Conservation (phyloP, 2,329 filamentous ascomycete species). For the Penicillium vulpinum region DNA sequence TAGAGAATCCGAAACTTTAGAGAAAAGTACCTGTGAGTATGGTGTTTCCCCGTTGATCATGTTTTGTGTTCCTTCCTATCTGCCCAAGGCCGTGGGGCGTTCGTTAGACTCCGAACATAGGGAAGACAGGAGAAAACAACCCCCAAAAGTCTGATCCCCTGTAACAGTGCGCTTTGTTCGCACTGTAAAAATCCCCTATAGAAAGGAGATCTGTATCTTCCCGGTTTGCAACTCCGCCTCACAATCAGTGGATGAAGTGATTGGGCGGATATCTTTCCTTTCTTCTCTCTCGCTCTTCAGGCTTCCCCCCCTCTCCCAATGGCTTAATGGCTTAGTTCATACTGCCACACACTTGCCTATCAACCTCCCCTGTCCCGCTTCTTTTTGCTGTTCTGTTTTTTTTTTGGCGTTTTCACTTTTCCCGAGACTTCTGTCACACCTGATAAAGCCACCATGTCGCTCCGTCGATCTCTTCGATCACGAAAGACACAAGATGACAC, state of each 20-base stretch:
- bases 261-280: conserved; percentile 9
- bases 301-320: not conserved
- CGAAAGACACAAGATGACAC: conserved; percentile 31
- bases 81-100: not conserved
- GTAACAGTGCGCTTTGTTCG: conserved; percentile 29
- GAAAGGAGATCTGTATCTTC: conserved; percentile 31
- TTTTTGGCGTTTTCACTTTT: not conserved
- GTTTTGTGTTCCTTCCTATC: not conserved
- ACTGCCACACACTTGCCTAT: conserved; percentile 18
- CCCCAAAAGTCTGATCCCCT: conserved; percentile 14
- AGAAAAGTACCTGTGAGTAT: conserved; percentile 24
- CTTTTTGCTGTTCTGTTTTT: conserved; percentile 1
- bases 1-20: conserved; percentile 15
- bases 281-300: conserved; percentile 6
- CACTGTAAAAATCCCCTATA: conserved; percentile 22
- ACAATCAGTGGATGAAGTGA: conserved; percentile 11
- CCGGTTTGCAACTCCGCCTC: conserved; percentile 29
- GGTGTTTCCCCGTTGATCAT: not conserved
- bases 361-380: conserved; percentile 5
- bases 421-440: not conserved
- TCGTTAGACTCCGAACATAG: not conserved
- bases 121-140: conserved; percentile 17
- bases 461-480: conserved; percentile 43
- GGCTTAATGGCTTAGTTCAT: conserved; percentile 10
- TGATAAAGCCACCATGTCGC: conserved; percentile 31